Percentiles rank a stretch among this genome's conserved stretches.
Conservation (phyloP, 495 filamentous ascomycete species). For the Cudoniella acicularis region DNA sequence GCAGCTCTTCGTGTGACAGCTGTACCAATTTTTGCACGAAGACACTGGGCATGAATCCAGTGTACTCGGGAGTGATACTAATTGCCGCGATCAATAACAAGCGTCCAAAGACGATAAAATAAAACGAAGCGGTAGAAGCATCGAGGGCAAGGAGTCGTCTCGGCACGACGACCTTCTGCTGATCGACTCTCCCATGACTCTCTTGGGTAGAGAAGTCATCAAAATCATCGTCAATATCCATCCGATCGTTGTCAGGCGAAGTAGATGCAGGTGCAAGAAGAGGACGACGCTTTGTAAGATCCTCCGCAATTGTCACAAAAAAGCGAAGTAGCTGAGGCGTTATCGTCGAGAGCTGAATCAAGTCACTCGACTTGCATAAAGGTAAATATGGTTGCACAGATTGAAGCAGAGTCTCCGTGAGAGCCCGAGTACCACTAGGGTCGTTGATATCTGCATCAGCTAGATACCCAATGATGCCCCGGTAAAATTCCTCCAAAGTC, state of each 20-base stretch:
- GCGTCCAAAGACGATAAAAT: constrained; percentile 35
- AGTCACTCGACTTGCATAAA: constrained; percentile 10
- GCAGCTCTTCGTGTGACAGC: constrained; percentile 55
- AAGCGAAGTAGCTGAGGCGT: constrained; percentile 26
- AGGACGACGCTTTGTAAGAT: constrained; percentile 10
- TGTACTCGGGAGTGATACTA: constrained; percentile 29
- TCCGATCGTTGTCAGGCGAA: neutral
- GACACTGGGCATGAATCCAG: constrained; percentile 32
- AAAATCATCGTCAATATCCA: constrained; percentile 38
- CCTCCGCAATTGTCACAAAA: constrained; percentile 22
- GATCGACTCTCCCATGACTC: constrained; percentile 39
- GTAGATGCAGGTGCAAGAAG: constrained; percentile 1
- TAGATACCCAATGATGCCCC: constrained; percentile 9
- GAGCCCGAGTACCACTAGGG: constrained; percentile 5
- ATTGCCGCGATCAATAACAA: constrained; percentile 39
- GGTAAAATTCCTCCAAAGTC: neutral
- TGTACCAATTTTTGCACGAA: constrained; percentile 57
- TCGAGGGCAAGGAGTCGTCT: constrained; percentile 44
- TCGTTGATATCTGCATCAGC: constrained; percentile 2
- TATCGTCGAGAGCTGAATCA: constrained; percentile 24
- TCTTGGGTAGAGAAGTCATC: constrained; percentile 55
- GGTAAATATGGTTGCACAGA: constrained; percentile 22
- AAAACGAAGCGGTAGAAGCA: constrained; percentile 46
- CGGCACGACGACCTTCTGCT: constrained; percentile 33
- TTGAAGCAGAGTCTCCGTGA: constrained; percentile 15